Base-by-base conservation (phyloP, 768 basidiomycete species). In the Termitomyces sp. region DNA sequence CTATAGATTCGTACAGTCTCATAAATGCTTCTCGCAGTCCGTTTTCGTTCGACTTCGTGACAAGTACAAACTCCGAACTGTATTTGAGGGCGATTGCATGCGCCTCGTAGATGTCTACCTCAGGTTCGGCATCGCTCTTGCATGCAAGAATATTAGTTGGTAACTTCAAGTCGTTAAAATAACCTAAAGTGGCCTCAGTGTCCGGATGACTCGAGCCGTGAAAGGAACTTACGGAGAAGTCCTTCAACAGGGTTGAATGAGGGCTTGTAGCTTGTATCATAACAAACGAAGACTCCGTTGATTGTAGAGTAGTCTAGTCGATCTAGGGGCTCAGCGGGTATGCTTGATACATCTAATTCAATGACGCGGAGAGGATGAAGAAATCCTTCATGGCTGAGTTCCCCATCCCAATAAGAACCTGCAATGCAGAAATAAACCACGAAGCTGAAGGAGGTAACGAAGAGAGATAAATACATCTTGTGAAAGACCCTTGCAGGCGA, bases 251-350 rank as follows among this genome's bases (percentile, higher is more conserved):
- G 85, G 15, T 69, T 69, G 63, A 91, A 86, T 21, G 92, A 92
- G 1, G 73, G 68, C 55, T 67, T 66, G 56, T 82, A 75, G 0
- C 83, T 80, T 10, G 86, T 81, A 70, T 94, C 90, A 69, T 94
- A 97, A 66, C 94, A 97, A 26, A 97, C 76, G 52, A 97, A 80
- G 14, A 87, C 82, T 0, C 88, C 96, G 60, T 94, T 86, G 50
- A 92, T 75, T 17, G 69, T 68, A 19, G 87, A 72, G 5, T 73
- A 74, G 30, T 78, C 74, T 7, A 87, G 81, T 78, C 84, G 65
- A 45, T 57, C 55, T 38, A 54, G 45, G 15, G 56, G 46, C 31
- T 60, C 54, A 21, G 43, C 38, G 21, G 53, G 52, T 21, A 44
- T 21, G n/a, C 54, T 45, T 17, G 66, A 73, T 42, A 82, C 74